Conservation (phyloP, 108 stramenopile species). For the Mediolabrus comicus region DNA sequence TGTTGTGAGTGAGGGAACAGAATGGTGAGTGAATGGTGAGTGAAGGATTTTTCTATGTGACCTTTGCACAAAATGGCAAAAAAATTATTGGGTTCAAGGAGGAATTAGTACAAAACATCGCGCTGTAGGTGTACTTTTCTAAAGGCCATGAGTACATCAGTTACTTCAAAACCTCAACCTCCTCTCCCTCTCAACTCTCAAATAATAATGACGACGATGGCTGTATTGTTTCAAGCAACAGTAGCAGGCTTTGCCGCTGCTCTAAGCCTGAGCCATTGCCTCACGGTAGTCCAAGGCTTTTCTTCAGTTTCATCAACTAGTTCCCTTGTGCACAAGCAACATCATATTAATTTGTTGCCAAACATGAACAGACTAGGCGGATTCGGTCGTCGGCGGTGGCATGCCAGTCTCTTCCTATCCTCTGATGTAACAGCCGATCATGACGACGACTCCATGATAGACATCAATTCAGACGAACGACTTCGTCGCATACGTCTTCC, state of each 20-base stretch:
- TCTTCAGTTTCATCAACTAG: background rate
- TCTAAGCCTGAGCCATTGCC: background rate
- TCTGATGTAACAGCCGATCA: background rate
- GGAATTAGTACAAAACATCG: too few relatives aligned
- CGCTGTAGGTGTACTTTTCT: too few relatives aligned
- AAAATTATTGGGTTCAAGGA: too few relatives aligned
- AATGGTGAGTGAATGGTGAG: too few relatives aligned
- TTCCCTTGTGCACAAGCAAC: background rate
- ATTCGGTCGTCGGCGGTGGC: background rate
- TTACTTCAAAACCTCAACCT: too few relatives aligned
- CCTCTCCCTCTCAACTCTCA: background rate
- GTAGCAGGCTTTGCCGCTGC: background rate
- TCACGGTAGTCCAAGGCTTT: background rate
- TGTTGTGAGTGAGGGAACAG: too few relatives aligned
- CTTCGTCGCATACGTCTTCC: constrained; percentile 69
- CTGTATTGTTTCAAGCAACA: background rate
- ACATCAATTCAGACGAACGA: constrained; percentile 65
- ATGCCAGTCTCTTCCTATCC: background rate
- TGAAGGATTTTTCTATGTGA: too few relatives aligned
- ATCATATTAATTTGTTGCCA: too few relatives aligned
- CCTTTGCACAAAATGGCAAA: too few relatives aligned
- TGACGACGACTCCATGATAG: constrained; percentile 27
- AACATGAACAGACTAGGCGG: background rate
- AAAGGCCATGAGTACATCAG: too few relatives aligned
- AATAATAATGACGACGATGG: background rate